phyloP scores from a whole-genome alignment of 176 grass and related monocot genomes.

The Hyparrhenia diplandra region DNA sequence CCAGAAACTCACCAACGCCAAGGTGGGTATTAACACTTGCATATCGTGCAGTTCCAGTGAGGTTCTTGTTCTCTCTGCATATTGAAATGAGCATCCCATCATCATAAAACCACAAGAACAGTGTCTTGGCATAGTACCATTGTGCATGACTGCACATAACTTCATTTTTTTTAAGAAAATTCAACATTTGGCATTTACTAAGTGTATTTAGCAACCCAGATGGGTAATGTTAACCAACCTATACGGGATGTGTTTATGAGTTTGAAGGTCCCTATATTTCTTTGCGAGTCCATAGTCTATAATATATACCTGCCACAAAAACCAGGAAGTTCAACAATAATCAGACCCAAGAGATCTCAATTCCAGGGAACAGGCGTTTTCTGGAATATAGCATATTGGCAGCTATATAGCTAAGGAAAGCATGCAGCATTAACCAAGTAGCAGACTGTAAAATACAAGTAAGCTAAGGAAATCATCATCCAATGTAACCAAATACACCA shows the following conservation, averaged over 20 bases:
- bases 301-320: conserved; percentile 60
- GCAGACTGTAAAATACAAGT: not conserved
- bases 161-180: not conserved
- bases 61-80: conserved; percentile 81
- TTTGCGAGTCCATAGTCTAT: conserved; percentile 85
- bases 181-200: not conserved
- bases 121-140: not conserved
- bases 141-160: not conserved
- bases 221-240: conserved; percentile 33
- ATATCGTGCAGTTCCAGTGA: conserved; percentile 79
- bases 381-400: not conserved
- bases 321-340: not conserved
- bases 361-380: not conserved
- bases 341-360: not conserved
- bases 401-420: not conserved
- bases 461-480: not conserved
- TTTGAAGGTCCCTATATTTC: conserved; percentile 74
- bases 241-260: conserved; percentile 80
- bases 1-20: conserved; percentile 62
- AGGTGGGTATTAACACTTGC: conserved; percentile 91
- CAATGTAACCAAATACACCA: not conserved
- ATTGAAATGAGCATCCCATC: conserved; percentile 21
- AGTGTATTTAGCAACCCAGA: not conserved
- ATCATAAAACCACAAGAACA: not conserved
- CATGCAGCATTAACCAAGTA: not conserved